A percentile compares a stretch with the other conserved stretches of the same genome.
phyloP scores from a whole-genome alignment of 345 rosid genomes.

The Arabidopsis arenosa region DNA sequence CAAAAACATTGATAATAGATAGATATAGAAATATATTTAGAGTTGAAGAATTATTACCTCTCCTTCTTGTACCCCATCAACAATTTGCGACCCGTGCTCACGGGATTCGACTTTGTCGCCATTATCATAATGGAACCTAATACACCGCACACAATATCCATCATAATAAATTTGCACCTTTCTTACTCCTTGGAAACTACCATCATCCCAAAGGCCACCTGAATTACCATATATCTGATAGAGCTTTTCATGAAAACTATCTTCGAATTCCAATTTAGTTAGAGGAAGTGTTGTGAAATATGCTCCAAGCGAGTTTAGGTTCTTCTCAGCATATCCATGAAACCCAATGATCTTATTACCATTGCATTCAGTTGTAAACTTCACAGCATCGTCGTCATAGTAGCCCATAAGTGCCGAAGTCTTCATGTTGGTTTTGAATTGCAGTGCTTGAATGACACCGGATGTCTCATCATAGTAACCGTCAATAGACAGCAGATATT shows the following conservation, averaged over 20 bases:
- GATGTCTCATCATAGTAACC: neutral
- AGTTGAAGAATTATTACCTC: neutral
- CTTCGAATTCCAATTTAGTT: neutral
- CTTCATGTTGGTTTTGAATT: constrained; percentile 16
- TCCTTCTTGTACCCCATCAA: neutral
- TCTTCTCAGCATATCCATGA: neutral
- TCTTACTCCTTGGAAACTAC: constrained; percentile 12
- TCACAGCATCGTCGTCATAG: neutral
- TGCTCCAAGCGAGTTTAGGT: neutral
- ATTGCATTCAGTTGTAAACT: neutral
- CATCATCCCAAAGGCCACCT: constrained; percentile 25
- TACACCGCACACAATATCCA: neutral
- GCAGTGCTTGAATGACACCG: neutral
- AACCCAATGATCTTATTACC: neutral
- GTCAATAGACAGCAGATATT: neutral
- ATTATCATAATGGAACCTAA: constrained; percentile 1
- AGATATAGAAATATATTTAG: neutral
- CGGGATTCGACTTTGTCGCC: neutral
- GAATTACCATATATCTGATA: neutral
- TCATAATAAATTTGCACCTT: neutral
- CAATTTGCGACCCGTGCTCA: neutral
- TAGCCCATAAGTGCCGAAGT: neutral
- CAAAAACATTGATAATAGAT: no score
- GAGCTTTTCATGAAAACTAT: neutral
- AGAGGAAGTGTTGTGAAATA: neutral